Evolutionary conservation across 23 red algal species (phyloP).

Genomic region (Chondrus crispus): DNA sequence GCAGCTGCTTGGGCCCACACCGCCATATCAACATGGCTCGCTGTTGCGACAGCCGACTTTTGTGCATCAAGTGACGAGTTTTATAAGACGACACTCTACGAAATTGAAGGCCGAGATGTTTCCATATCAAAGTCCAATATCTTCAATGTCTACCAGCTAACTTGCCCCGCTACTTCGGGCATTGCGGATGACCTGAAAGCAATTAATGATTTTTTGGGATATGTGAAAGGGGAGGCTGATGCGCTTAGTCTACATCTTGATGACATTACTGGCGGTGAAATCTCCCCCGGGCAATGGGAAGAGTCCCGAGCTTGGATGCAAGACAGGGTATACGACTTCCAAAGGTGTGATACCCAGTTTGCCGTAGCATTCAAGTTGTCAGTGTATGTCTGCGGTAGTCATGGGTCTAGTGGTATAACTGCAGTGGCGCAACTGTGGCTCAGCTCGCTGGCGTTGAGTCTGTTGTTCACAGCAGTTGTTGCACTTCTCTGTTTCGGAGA

Average conservation of each 20-base stretch:
- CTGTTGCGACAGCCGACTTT: constrained; percentile 29
- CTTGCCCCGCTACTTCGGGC: constrained; percentile 17
- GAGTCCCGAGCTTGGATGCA: constrained; percentile 27
- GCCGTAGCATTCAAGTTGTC: constrained; percentile 14
- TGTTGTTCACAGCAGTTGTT: constrained; percentile 23
- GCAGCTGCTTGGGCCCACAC: constrained; percentile 27
- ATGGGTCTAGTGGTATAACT: background rate
- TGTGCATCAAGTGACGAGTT: constrained; percentile 22
- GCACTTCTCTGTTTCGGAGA: constrained; percentile 21
- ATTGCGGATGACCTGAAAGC: background rate
- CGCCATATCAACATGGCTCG: constrained; percentile 16
- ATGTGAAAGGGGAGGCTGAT: background rate
- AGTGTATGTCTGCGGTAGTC: constrained; percentile 18
- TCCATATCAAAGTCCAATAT: background rate
- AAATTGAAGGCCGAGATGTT: background rate
- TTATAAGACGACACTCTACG: background rate
- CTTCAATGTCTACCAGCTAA: constrained; percentile 22
- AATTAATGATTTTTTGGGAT: constrained; percentile 10
- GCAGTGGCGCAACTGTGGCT: constrained; percentile 31
- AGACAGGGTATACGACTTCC: background rate
- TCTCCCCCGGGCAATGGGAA: background rate
- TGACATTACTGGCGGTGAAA: background rate
- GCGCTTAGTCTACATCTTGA: constrained; percentile 3
- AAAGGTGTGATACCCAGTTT: background rate
- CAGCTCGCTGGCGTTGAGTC: background rate